Evolutionary conservation across 306 rosid species (phyloP).

Genomic region (Dalbergia cultrata): DNA sequence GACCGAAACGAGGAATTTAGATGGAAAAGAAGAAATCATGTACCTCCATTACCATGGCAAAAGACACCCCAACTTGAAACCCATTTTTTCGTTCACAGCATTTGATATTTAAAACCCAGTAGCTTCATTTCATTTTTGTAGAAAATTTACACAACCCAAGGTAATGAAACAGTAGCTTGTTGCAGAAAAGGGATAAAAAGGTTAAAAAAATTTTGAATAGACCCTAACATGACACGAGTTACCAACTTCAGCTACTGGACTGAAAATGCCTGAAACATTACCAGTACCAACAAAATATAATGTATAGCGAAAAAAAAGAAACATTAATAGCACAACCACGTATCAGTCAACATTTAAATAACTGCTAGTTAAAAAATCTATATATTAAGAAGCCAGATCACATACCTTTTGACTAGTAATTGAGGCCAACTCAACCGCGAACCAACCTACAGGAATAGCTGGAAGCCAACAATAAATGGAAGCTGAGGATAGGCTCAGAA

Average conservation of each 20-base stretch:
- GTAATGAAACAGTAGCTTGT: slow-evolving; percentile 65
- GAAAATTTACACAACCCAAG: slow-evolving; percentile 33
- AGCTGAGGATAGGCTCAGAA: slow-evolving; percentile 42
- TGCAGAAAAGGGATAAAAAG: background rate
- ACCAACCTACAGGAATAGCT: slow-evolving; percentile 43
- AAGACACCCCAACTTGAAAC: slow-evolving; percentile 40
- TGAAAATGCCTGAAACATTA: slow-evolving; percentile 36
- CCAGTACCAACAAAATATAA: slow-evolving; percentile 6
- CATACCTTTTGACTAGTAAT: slow-evolving; percentile 65
- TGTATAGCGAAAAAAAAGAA: background rate
- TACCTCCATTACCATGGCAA: slow-evolving; percentile 6
- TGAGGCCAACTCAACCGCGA: slow-evolving; percentile 38
- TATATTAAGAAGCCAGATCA: slow-evolving; percentile 34
- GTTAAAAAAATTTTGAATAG: background rate
- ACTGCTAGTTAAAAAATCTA: background rate
- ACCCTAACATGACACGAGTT: slow-evolving; percentile 36
- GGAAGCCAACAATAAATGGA: slow-evolving; percentile 45
- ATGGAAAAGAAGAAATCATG: slow-evolving; percentile 29
- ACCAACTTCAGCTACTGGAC: slow-evolving; percentile 51
- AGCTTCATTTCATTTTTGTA: slow-evolving; percentile 22
- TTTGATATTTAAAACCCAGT: slow-evolving; percentile 30
- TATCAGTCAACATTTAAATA: slow-evolving; percentile 4
- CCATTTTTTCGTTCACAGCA: slow-evolving; percentile 37
- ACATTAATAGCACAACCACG: background rate
- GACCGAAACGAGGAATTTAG: background rate